Evolutionary conservation across 352 stramenopile genomes (phyloP), one percentile per base, ranked within the genome.

Genomic region (Phytophthora idaei): DNA sequence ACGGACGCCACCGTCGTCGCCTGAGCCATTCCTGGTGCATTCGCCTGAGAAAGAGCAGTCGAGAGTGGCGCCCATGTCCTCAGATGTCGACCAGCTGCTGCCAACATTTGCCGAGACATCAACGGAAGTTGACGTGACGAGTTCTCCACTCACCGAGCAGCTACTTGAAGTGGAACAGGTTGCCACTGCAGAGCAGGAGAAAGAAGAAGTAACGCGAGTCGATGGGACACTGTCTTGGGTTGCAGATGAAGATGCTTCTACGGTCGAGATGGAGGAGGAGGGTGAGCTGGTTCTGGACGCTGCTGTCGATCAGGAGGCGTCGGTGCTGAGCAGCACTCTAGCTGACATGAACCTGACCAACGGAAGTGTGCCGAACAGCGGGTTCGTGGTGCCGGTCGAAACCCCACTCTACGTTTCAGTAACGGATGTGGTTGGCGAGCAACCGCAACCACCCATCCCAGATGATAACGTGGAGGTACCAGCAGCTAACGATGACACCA

Each of bases 1-100:
- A 10, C 15, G 47, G 8, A 76, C 69, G 14, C 69, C 69, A 14
- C 64, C 64, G 4, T 32, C 69, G 3, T 58, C 54, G 5, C 69
- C 69, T 5, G 69, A 73, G 25, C 58, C 45, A 3, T 70, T 70
- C 27, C 1, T 70, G 32, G 44, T 70, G 64, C 64, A 73, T 25
- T 76, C 64, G 1, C 64, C 69, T 34, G 69, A 73, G 29, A 73
- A 73, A 37, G 58, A 61, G 14, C 67, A 70, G 25, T 44, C 59
- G 3, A 55, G 53, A 28, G 65, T 76, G 10, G 60, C 51, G 7
- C 69, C 69, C 1, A 47, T 76, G 36, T 57, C 32, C 3, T 14
- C 52, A 17, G 28, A 27, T 12, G 31, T 54, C 5, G 37, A 61
- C 17, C 61, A 61, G 25, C 10, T 66, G n/a, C 34, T 61, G 34